A percentile compares a stretch with the other conserved stretches of the same genome.
These are phyloP conservation scores for Emmonsiellopsis sp. DNA, from an alignment of 2,329 filamentous ascomycete species.

Conservation along the genomic window DNA sequence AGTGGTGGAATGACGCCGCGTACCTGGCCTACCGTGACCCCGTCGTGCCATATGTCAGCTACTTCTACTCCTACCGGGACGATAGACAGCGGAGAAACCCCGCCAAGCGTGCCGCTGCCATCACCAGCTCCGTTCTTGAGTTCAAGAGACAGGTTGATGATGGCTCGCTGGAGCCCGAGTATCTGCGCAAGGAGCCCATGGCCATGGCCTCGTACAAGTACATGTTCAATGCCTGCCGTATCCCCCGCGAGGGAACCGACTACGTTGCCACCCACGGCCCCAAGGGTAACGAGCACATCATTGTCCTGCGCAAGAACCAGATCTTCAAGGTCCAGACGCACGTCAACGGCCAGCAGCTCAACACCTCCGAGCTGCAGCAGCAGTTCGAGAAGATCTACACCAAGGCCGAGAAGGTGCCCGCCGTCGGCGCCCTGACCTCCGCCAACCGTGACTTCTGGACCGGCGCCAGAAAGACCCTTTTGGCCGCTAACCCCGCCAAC, in stretches of 20 bases:
- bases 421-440: constrained; percentile 76
- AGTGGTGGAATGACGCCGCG: constrained; percentile 96
- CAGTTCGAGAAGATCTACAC: constrained; percentile 83
- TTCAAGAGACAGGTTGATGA: constrained; percentile 90
- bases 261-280: constrained; percentile 71
- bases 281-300: constrained; percentile 72
- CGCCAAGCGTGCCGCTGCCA: constrained; percentile 83
- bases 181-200: constrained; percentile 95
- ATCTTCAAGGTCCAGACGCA: constrained; percentile 90
- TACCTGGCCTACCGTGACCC: constrained; percentile 92
- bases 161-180: constrained; percentile 83
- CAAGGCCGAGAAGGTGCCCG: constrained; percentile 59
- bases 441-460: constrained; percentile 93
- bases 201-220: constrained; percentile 98
- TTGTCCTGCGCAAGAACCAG: constrained; percentile 89
- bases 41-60: constrained; percentile 94
- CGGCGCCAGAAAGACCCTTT: constrained; percentile 66
- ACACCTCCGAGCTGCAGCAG: constrained; percentile 76
- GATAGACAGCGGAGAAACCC: constrained; percentile 81
- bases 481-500: constrained; percentile 70
- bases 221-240: constrained; percentile 94
- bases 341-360: constrained; percentile 73
- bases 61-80: constrained; percentile 98
- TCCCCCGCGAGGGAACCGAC: constrained; percentile 73
- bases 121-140: constrained; percentile 74